These are phyloP conservation scores for Bipolaris victoriae DNA, from an alignment of 2,329 filamentous ascomycete genomes.

Conservation along the genomic window DNA sequence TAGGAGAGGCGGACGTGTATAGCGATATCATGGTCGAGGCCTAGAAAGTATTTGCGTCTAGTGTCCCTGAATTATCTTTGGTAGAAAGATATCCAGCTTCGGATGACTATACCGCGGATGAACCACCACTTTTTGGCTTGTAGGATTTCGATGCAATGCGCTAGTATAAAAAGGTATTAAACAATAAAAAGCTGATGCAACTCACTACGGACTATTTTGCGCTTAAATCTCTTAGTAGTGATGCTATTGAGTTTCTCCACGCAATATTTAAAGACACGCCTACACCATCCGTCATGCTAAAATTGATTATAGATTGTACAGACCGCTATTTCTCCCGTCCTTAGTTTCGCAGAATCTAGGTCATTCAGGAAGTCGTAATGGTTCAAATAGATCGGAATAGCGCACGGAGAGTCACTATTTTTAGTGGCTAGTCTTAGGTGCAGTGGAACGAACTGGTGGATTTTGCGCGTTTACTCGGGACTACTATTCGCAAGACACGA, in stretches of 20 bases:
- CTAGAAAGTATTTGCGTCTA: neutral
- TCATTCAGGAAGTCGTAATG: neutral
- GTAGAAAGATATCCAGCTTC: neutral
- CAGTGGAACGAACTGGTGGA: neutral
- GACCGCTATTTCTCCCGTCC: neutral
- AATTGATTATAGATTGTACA: neutral
- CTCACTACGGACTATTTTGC: neutral
- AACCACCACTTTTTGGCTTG: neutral
- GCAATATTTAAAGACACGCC: neutral
- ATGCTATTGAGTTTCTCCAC: neutral
- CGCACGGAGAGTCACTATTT: neutral
- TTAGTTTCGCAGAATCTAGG: neutral
- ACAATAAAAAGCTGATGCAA: neutral
- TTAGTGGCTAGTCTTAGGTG: neutral
- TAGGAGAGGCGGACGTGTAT: neutral
- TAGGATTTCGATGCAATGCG: neutral
- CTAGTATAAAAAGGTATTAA: neutral
- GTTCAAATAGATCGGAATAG: neutral
- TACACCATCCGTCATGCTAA: neutral
- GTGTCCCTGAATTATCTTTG: neutral
- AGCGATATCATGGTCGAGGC: neutral
- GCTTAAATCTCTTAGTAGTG: neutral
- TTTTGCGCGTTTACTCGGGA: neutral
- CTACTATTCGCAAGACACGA: neutral
- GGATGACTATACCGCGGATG: neutral